Conservation (phyloP, 176 grass and related monocot species). For the Zea mays region DNA sequence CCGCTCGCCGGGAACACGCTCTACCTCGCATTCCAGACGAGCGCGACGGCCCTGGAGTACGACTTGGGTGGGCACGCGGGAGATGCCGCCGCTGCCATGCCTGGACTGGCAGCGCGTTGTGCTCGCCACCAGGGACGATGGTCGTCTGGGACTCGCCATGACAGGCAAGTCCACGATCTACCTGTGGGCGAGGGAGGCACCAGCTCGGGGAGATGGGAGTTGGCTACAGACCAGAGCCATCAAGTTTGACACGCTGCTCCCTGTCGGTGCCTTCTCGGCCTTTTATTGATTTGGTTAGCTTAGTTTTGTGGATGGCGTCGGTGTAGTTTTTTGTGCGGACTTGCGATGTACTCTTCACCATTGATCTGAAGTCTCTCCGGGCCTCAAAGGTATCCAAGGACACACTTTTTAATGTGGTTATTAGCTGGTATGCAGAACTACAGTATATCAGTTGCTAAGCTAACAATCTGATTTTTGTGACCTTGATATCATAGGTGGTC, state of each 20-base stretch:
- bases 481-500: neutral
- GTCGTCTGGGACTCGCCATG: neutral
- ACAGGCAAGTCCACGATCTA: neutral
- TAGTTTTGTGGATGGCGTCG: neutral
- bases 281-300: neutral
- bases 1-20: neutral
- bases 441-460: too few species aligned
- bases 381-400: neutral
- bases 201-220: neutral
- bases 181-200: neutral
- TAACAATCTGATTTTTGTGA: neutral
- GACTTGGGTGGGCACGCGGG: conserved; percentile 9
- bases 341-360: neutral
- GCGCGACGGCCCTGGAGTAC: neutral
- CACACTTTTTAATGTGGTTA: too few species aligned
- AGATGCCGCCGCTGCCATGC: neutral
- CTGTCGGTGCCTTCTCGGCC: neutral
- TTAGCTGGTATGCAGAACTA: too few species aligned
- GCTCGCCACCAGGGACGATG: neutral
- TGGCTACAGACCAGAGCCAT: conserved; percentile 18
- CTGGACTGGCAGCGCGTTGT: neutral
- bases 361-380: conserved; percentile 31
- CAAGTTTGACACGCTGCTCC: neutral
- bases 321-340: conserved; percentile 8
- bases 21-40: neutral